phyloP scores from a whole-genome alignment of 1,284 basidiomycete species.

The Rhodofomes roseus region DNA sequence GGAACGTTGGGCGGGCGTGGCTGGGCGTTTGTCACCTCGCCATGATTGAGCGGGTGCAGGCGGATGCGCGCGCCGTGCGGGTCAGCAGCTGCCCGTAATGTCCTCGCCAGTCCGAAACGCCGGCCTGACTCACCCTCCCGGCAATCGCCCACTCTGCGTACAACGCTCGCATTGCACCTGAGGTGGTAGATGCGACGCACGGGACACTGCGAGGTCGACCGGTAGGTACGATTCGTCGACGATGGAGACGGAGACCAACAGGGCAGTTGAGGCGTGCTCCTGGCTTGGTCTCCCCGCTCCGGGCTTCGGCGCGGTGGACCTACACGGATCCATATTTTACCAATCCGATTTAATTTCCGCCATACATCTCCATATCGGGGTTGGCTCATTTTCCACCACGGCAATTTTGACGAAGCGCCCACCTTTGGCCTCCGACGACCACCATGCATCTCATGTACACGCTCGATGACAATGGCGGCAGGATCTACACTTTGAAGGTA shows the following conservation, averaged over 20 bases:
- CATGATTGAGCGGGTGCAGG: not conserved
- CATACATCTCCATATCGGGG: not conserved
- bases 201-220: too few relatives aligned
- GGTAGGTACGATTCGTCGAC: too few relatives aligned
- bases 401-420: not conserved
- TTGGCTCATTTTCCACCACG: not conserved
- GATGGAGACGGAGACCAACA: too few relatives aligned
- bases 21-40: not conserved
- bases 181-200: too few relatives aligned
- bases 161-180: not conserved
- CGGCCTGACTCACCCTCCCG: not conserved
- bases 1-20: not conserved
- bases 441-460: constrained; percentile 96
- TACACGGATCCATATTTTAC: constrained; percentile 6
- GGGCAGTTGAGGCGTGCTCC: not conserved
- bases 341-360: not conserved
- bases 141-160: not conserved
- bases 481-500: constrained; percentile 89
- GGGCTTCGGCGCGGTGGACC: constrained; percentile 1
- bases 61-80: not conserved
- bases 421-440: constrained; percentile 8
- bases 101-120: not conserved
- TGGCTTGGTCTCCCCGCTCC: not conserved
- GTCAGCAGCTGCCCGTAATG: not conserved
- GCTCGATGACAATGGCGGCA: constrained; percentile 73